These are phyloP conservation scores for Monosporascus sp. DNA, from an alignment of 2,329 filamentous ascomycete genomes.

Conservation along the genomic window DNA sequence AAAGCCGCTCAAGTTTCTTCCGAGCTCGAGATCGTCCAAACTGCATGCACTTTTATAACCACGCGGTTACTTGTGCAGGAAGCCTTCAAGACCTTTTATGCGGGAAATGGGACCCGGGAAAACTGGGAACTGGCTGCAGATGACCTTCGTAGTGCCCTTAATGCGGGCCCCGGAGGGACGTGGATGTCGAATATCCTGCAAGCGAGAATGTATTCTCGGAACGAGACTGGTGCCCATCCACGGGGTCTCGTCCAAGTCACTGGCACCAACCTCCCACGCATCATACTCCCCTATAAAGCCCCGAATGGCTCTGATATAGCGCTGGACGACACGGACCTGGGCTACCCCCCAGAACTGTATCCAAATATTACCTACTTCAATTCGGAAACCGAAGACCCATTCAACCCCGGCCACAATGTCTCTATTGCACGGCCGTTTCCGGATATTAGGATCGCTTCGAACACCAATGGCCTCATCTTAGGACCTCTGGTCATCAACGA, in stretches of 20 bases:
- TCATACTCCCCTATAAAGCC: constrained; percentile 57
- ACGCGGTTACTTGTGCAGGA: constrained; percentile 59
- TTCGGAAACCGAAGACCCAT: constrained; percentile 35
- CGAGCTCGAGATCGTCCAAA: constrained; percentile 73
- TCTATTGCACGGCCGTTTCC: constrained; percentile 45
- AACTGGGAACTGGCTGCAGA: constrained; percentile 57
- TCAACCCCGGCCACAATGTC: constrained; percentile 35
- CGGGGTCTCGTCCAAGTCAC: constrained; percentile 62
- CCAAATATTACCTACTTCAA: constrained; percentile 69
- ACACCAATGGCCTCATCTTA: constrained; percentile 58
- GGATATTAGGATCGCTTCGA: constrained; percentile 43
- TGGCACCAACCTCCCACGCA: constrained; percentile 37
- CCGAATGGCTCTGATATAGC: constrained; percentile 53
- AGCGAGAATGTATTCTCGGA: constrained; percentile 66
- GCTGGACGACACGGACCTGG: constrained; percentile 58
- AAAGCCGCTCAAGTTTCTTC: constrained; percentile 79
- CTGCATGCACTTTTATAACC: constrained; percentile 65
- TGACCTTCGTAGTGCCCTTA: constrained; percentile 70
- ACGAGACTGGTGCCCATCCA: constrained; percentile 48
- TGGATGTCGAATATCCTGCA: constrained; percentile 57
- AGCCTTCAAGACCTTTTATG: constrained; percentile 47
- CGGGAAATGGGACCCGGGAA: constrained; percentile 45
- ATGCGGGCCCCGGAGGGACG: constrained; percentile 46
- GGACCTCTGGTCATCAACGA: constrained; percentile 71
- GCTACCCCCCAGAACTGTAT: constrained; percentile 68